These are phyloP conservation scores for Apiospora phragmitis DNA, from an alignment of 2,329 filamentous ascomycete species.

Conservation along the genomic window DNA sequence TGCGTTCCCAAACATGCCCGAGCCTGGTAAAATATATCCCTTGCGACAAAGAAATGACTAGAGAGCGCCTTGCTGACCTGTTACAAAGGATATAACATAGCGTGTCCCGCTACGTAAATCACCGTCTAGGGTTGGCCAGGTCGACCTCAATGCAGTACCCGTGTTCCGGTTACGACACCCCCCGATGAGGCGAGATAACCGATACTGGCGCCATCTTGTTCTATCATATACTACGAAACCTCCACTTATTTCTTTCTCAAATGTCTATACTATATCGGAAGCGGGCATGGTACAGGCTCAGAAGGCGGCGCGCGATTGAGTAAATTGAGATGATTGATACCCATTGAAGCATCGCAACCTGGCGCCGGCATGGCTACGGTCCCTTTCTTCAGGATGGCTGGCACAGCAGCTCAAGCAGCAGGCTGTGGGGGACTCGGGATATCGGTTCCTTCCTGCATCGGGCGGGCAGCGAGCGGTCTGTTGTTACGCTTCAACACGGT, in stretches of 20 bases:
- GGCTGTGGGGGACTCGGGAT: neutral
- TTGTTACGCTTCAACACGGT: neutral
- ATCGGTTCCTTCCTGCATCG: neutral
- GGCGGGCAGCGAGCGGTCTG: neutral
- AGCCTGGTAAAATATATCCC: neutral
- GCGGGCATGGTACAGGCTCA: neutral
- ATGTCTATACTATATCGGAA: constrained; percentile 7
- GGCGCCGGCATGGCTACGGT: neutral
- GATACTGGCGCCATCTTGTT: neutral
- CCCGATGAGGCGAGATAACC: neutral
- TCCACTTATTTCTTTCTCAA: neutral
- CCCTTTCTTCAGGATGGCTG: neutral
- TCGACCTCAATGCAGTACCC: neutral
- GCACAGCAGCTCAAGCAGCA: neutral
- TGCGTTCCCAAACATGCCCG: neutral
- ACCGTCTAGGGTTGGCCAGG: neutral
- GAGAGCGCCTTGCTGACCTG: neutral
- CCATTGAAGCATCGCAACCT: neutral
- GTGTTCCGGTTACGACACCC: neutral
- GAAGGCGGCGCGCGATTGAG: neutral
- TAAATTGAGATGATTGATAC: constrained; percentile 8
- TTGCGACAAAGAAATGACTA: neutral
- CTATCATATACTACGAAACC: neutral
- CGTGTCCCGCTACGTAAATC: neutral
- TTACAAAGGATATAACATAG: neutral